phyloP scores from a whole-genome alignment of 1,284 basidiomycete genomes.

The Trametes polyzona region DNA sequence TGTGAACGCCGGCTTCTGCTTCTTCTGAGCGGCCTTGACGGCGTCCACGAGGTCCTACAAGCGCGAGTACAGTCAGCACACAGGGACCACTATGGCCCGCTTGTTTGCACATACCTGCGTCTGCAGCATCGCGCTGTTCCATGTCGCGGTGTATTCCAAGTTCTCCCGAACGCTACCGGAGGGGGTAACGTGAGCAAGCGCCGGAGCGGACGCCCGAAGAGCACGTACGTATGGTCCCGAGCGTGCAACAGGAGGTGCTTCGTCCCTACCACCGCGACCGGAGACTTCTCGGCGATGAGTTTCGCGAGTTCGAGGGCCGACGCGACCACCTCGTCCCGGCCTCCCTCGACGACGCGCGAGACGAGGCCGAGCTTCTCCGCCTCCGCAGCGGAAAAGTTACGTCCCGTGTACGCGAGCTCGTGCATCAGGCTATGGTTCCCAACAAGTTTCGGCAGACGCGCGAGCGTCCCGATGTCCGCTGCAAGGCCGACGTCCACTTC shows the following conservation, averaged over 20 bases:
- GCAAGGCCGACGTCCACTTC: constrained; percentile 92
- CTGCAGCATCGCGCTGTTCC: constrained; percentile 78
- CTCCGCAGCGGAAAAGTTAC: constrained; percentile 73
- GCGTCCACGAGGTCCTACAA: constrained; percentile 33
- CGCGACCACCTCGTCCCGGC: constrained; percentile 56
- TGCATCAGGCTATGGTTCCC: constrained; percentile 80
- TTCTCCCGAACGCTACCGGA: constrained; percentile 74
- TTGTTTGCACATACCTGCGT: constrained; percentile 53
- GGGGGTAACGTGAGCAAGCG: neutral
- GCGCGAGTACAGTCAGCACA: neutral
- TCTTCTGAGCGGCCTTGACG: constrained; percentile 31
- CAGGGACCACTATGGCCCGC: neutral
- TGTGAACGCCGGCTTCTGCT: constrained; percentile 29
- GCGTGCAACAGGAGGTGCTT: constrained; percentile 80
- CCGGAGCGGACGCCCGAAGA: neutral
- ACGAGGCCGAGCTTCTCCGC: constrained; percentile 80
- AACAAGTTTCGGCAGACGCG: constrained; percentile 81
- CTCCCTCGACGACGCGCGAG: constrained; percentile 74
- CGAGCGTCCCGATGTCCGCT: constrained; percentile 90
- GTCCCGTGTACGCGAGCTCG: constrained; percentile 82
- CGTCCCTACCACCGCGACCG: constrained; percentile 81
- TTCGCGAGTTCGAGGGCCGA: constrained; percentile 72
- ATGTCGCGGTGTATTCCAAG: constrained; percentile 76
- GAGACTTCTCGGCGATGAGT: constrained; percentile 78
- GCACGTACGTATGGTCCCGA: constrained; percentile 71